These are phyloP conservation scores for Blepharisma stoltei DNA, from an alignment of 73 alveolate species.

Conservation along the genomic window DNA sequence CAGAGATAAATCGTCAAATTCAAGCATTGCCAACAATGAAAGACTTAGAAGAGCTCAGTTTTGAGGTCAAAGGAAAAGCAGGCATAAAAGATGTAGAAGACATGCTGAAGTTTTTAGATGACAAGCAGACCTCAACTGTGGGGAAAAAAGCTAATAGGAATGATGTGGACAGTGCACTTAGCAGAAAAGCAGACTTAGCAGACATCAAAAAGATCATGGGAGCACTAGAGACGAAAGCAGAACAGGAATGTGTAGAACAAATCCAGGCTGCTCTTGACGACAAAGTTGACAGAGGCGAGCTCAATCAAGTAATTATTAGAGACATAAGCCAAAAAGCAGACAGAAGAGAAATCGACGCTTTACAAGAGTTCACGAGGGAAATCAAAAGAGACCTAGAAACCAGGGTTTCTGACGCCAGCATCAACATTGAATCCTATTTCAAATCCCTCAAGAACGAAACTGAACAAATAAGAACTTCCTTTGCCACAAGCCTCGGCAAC, in stretches of 20 bases:
- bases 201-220: not conserved
- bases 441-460: not conserved
- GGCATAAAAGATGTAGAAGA: not conserved
- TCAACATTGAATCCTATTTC: not conserved
- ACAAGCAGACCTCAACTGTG: not conserved
- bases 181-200: not conserved
- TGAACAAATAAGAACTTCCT: not conserved
- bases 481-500: not conserved
- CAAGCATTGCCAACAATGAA: not conserved
- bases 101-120: not conserved
- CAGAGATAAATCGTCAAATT: conserved; percentile 5
- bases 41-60: not conserved
- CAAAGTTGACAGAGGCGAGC: conserved; percentile 21
- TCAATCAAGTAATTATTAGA: not conserved
- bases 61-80: not conserved
- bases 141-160: not conserved
- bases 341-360: not conserved
- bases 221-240: conserved; percentile 16
- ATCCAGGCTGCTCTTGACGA: not conserved
- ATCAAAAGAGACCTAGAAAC: not conserved
- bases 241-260: not conserved
- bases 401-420: too few relatives aligned
- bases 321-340: conserved; percentile 13
- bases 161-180: not conserved
- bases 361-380: not conserved